phyloP scores from a whole-genome alignment of 768 basidiomycete species.

The Fomitopsis pulvina region DNA sequence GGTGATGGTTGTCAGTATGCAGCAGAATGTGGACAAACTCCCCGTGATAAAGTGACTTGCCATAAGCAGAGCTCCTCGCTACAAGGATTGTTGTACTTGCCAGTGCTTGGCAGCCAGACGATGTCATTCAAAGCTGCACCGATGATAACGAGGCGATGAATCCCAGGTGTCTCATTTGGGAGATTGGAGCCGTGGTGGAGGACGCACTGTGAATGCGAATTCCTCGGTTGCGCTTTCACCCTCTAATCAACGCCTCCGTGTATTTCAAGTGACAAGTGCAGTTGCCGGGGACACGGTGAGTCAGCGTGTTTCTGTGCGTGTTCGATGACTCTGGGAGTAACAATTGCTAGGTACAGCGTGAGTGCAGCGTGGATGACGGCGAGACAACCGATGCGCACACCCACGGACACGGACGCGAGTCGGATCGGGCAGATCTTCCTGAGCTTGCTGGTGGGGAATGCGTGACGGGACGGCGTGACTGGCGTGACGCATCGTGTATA shows the following conservation, averaged over 20 bases:
- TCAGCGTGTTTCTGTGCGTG: not conserved
- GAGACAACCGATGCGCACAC: no score
- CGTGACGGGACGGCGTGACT: slow-evolving; percentile 1
- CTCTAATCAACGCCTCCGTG: not conserved
- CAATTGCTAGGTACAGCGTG: not conserved
- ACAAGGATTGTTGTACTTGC: no score
- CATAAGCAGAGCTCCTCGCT: no score
- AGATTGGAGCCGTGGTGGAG: not conserved
- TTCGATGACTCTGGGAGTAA: not conserved
- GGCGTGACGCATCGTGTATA: not conserved
- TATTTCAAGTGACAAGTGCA: not conserved
- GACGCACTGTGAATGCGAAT: not conserved
- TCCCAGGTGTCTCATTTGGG: not conserved
- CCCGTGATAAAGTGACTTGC: no score
- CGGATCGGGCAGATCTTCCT: not conserved
- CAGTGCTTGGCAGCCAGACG: no score
- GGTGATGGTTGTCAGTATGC: no score
- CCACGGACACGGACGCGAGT: not conserved
- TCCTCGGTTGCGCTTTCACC: not conserved
- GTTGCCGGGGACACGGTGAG: not conserved
- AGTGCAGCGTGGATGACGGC: no score
- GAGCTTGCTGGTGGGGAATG: not conserved
- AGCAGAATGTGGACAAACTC: no score
- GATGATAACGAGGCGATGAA: no score
- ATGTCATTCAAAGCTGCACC: no score